Evolutionary conservation across 345 rosid genomes (phyloP), one percentile per base, ranked within the genome.

Genomic region (Eucalyptus erythrocorys): DNA sequence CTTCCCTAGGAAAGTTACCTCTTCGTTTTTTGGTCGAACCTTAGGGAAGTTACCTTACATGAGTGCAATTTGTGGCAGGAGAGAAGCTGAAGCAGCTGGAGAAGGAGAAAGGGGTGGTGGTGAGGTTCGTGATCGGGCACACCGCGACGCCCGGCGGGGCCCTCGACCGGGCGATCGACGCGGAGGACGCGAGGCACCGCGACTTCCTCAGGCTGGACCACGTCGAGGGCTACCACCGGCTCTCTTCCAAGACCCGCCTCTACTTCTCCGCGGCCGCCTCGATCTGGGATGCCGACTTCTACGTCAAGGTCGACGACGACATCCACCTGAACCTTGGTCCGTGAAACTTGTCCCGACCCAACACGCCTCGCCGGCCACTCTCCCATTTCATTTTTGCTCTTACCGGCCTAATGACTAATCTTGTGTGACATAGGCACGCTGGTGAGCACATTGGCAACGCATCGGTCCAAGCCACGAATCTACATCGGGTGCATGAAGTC

Each of bases 401-500:
- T 47, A 4, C 7, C 13, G 8, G 45, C 45, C 81, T 71, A 71
- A 71, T 10, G 43, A 17, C 45, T 34, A 71, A 34, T 19, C 13
- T 19, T 9, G 7, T 19, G 81, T 10, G 61, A 68, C 27, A 6
- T 13, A 95, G 99, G 99, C 5, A 92, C 87, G 94, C 90, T 97
- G 17, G 93, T 48, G 32, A 93, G 88, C 37, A 92, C 96, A 7
- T 92, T 97, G 21, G 95, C 96, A 3, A 92, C 88, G 64, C 64
- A 96, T 90, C 93, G 95, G 81, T 89, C 93, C 66, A 97, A 94
- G 89, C 96, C 98, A 1, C 90, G 97, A 90, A 89, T 94, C 32
- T 97, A 96, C 89, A 96, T 97, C n/a, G 99, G 99, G 5, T 97
- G 99, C 94, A 97, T 97, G 99, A 97, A 96, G 88, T 96, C 99